phyloP scores from a whole-genome alignment of 176 grass and related monocot genomes.

The Poa annua region DNA sequence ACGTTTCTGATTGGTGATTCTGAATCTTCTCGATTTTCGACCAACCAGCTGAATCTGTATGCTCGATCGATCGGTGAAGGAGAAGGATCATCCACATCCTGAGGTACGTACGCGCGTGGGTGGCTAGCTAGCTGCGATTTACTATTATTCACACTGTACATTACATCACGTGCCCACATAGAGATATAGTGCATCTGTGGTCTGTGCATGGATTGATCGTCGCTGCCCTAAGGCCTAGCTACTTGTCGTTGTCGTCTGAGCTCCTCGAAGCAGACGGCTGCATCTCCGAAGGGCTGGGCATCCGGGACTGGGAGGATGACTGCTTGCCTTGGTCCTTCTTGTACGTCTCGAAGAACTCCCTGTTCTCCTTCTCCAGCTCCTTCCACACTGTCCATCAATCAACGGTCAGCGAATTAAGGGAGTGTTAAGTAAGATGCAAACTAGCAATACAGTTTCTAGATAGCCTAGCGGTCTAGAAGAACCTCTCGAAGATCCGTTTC shows the following conservation, averaged over 20 bases:
- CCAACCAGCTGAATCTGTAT: neutral
- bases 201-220: neutral
- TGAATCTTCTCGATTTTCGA: no score
- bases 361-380: slow-evolving; percentile 91
- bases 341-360: slow-evolving; percentile 76
- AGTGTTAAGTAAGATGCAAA: neutral
- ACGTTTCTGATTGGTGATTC: no score
- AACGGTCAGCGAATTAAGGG: neutral
- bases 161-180: neutral
- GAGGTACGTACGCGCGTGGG: neutral
- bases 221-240: neutral
- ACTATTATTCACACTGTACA: neutral
- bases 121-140: neutral
- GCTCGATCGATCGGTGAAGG: neutral
- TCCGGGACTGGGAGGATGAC: neutral
- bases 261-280: slow-evolving; percentile 32
- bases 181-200: neutral
- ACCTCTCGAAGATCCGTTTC: neutral
- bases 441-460: neutral
- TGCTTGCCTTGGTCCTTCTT: slow-evolving; percentile 47
- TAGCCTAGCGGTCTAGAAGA: neutral
- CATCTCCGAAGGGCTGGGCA: slow-evolving; percentile 19
- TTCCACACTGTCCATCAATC: slow-evolving; percentile 56
- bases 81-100: neutral
- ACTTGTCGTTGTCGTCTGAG: slow-evolving; percentile 25